These are phyloP conservation scores for Lodderomyces elongisporus DNA, from an alignment of 1,139 yeast species.

Conservation along the genomic window DNA sequence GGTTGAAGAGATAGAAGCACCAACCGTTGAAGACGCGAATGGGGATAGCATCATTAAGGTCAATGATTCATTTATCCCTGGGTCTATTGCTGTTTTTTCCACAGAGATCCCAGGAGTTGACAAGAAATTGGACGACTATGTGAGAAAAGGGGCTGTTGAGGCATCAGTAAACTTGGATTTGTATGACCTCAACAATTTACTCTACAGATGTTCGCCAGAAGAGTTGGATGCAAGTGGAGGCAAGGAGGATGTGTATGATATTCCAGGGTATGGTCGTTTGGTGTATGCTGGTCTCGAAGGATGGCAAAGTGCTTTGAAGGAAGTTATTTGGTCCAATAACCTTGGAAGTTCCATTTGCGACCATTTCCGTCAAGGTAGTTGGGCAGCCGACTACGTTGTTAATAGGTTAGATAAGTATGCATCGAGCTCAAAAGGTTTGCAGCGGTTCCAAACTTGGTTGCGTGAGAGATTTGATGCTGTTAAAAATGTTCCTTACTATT, in stretches of 20 bases:
- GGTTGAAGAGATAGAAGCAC: conserved; percentile 48
- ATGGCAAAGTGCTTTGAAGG: conserved; percentile 69
- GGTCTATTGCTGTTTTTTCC: conserved; percentile 80
- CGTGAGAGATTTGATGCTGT: conserved; percentile 60
- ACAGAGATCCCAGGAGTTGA: conserved; percentile 63
- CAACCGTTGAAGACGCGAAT: conserved; percentile 37
- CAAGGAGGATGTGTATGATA: conserved; percentile 60
- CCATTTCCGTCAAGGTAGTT: conserved; percentile 74
- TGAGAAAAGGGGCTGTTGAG: conserved; percentile 68
- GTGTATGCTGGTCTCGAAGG: conserved; percentile 93
- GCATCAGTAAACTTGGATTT: conserved; percentile 60
- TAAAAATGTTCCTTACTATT: conserved; percentile 64
- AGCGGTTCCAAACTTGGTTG: conserved; percentile 64
- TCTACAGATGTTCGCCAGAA: conserved; percentile 80
- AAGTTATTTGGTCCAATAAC: conserved; percentile 63
- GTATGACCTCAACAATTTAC: conserved; percentile 67
- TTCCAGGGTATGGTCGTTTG: conserved; percentile 70
- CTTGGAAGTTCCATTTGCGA: conserved; percentile 79
- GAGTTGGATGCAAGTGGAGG: conserved; percentile 81
- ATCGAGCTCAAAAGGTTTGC: conserved; percentile 40
- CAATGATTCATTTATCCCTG: conserved; percentile 65
- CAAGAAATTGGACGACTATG: conserved; percentile 52
- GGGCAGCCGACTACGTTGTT: conserved; percentile 83
- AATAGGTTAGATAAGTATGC: conserved; percentile 57
- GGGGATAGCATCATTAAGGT: conserved; percentile 51